These are phyloP conservation scores for Aureobasidium subglaciale DNA, from an alignment of 2,329 filamentous ascomycete species.

Conservation along the genomic window DNA sequence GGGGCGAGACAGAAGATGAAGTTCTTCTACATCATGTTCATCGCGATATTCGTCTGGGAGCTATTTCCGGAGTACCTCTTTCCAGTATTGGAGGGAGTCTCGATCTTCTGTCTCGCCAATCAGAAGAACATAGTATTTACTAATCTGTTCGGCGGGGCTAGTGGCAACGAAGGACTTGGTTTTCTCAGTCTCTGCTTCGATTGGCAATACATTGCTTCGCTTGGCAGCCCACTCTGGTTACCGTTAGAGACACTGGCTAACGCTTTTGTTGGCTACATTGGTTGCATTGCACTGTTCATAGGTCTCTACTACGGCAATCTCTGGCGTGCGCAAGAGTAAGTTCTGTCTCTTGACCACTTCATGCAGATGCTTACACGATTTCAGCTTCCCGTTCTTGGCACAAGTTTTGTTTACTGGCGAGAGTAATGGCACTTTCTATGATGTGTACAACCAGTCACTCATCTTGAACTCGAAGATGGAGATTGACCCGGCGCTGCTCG, in stretches of 20 bases:
- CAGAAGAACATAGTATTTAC: slow-evolving; percentile 39
- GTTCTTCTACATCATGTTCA: slow-evolving; percentile 37
- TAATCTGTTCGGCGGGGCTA: slow-evolving; percentile 45
- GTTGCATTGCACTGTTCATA: slow-evolving; percentile 33
- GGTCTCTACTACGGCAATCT: slow-evolving; percentile 39
- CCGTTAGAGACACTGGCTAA: slow-evolving; percentile 36
- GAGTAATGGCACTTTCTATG: slow-evolving; percentile 32
- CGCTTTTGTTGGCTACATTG: slow-evolving; percentile 32
- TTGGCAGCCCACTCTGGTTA: slow-evolving; percentile 31
- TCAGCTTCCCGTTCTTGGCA: slow-evolving; percentile 37
- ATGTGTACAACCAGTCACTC: slow-evolving; percentile 37
- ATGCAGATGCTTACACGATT: background rate
- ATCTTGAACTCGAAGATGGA: slow-evolving; percentile 36
- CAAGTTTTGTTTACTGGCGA: slow-evolving; percentile 33
- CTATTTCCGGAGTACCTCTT: slow-evolving; percentile 44
- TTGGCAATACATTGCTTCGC: slow-evolving; percentile 38
- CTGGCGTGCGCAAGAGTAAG: slow-evolving; percentile 30
- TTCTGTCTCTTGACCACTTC: background rate
- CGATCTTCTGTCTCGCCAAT: slow-evolving; percentile 42
- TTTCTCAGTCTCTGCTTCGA: slow-evolving; percentile 38
- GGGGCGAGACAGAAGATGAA: slow-evolving; percentile 35
- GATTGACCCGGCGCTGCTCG: slow-evolving; percentile 33
- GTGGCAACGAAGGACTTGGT: slow-evolving; percentile 40
- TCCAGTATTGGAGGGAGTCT: slow-evolving; percentile 36
- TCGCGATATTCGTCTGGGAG: slow-evolving; percentile 41